Evolutionary conservation across 1,284 basidiomycete genomes (phyloP).

Genomic region (Cutaneotrichosporon sp.): DNA sequence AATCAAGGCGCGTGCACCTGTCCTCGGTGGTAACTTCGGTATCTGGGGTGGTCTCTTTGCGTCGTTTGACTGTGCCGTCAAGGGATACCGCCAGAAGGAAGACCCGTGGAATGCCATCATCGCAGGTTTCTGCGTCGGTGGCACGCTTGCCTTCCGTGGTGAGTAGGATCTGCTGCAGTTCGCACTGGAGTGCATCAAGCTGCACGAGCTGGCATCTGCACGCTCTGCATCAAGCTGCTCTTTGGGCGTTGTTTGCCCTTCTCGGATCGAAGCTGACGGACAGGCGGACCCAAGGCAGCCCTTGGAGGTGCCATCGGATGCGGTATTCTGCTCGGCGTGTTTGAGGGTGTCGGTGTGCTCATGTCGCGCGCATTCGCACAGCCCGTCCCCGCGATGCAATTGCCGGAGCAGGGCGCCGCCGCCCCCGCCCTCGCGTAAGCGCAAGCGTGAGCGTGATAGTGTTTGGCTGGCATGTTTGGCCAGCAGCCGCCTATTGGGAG

Average conservation of each 20-base stretch:
- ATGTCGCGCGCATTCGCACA: slow-evolving; percentile 48
- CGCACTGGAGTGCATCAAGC: too few species aligned
- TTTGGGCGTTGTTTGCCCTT: too few species aligned
- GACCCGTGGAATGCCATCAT: slow-evolving; percentile 99
- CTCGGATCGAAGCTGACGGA: too few species aligned
- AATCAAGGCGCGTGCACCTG: slow-evolving; percentile 96
- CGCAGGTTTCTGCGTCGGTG: slow-evolving; percentile 96
- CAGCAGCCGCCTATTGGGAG: too few species aligned
- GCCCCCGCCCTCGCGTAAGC: slow-evolving; percentile 27
- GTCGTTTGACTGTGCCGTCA: slow-evolving; percentile 95
- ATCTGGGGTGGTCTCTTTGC: slow-evolving; percentile 98
- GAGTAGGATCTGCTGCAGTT: slow-evolving; percentile 51
- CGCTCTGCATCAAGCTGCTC: too few species aligned
- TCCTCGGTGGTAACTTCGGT: slow-evolving; percentile 96
- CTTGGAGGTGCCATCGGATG: slow-evolving; percentile 89
- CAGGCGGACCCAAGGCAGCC: slow-evolving; percentile 87
- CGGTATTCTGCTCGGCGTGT: slow-evolving; percentile 93
- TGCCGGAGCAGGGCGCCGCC: slow-evolving; percentile 33
- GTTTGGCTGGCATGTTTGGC: too few species aligned
- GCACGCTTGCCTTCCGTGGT: slow-evolving; percentile 91
- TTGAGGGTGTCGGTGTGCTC: slow-evolving; percentile 58
- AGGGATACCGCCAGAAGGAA: slow-evolving; percentile 96
- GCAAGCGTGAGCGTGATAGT: too few species aligned
- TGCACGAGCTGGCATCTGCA: too few species aligned
- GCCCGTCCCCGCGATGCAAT: slow-evolving; percentile 46